Evolutionary conservation across 192 early-diverging fungal species (phyloP).

Genomic region (Entomortierella lignicola): DNA sequence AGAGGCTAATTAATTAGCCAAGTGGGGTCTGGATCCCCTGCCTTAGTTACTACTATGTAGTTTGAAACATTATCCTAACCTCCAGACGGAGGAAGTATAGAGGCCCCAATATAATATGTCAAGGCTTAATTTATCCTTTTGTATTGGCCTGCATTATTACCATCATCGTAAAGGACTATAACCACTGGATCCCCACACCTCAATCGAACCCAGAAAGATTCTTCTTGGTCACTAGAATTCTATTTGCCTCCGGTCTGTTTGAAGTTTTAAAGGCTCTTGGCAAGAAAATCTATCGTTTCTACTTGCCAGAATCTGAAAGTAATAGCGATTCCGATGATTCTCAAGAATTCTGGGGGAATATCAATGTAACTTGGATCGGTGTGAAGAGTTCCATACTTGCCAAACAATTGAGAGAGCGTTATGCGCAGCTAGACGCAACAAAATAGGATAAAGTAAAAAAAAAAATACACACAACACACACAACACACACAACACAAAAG

Average conservation of each 20-base stretch:
- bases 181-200: neutral
- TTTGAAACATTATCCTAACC: no score
- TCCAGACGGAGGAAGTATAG: no score
- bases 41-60: no score
- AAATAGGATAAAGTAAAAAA: no score
- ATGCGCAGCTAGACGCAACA: neutral
- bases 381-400: neutral
- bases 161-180: neutral
- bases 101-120: neutral
- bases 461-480: no score
- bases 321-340: neutral
- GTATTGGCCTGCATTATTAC: neutral
- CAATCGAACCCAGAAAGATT: neutral
- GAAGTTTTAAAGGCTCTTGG: neutral
- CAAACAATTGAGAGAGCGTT: neutral
- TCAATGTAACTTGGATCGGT: neutral
- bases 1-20: no score
- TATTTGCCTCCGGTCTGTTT: neutral
- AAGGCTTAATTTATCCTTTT: neutral
- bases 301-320: neutral
- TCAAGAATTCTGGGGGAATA: neutral
- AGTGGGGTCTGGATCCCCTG: no score
- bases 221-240: neutral
- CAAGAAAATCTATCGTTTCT: neutral
- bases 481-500: no score